These are phyloP conservation scores for Arabidopsis thaliana DNA, from an alignment of 345 rosid species.

Conservation along the genomic window TAIR10.1 NC_003071.7:10497501-10498000, in stretches of 20 bases:
- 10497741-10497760: background rate
- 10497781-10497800: constrained; percentile 9
- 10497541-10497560: background rate
- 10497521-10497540: too few relatives aligned
- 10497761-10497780: background rate
- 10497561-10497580: background rate
- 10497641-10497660: constrained; percentile 5
- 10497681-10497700: constrained; percentile 13
- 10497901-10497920: constrained; percentile 1
- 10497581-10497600: background rate
- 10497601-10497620: background rate
- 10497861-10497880: background rate
- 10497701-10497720: background rate
- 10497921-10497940: constrained; percentile 5
- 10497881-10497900: background rate
- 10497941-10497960: background rate
- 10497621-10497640: background rate
- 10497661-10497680: constrained; percentile 12
- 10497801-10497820: constrained; percentile 19
- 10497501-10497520: too few relatives aligned
- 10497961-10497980: background rate
- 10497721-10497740: background rate
- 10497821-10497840: constrained; percentile 8
- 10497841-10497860: background rate
- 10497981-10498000: background rate